A percentile compares a stretch with the other conserved stretches of the same genome.
phyloP scores from a whole-genome alignment of 306 rosid genomes.

The Rubus idaeus region DNA sequence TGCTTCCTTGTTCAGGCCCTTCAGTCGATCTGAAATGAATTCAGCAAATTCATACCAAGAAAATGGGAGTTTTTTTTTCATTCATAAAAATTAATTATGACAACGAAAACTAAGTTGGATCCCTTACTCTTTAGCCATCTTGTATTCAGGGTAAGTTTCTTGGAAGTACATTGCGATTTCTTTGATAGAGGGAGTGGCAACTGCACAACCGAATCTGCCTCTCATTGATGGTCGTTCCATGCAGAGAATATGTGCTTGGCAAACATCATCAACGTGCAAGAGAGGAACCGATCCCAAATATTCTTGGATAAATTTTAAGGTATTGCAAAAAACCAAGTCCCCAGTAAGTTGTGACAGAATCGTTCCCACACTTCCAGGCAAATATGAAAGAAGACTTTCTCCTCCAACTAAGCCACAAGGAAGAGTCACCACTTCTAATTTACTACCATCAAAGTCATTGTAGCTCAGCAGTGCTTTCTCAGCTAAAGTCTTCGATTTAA shows the following conservation, averaged over 20 bases:
- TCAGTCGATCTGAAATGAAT: conserved; percentile 17
- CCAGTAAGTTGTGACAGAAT: conserved; percentile 30
- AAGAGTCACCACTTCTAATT: conserved; percentile 48
- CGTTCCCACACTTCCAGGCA: neutral
- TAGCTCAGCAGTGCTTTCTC: conserved; percentile 42
- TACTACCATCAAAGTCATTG: conserved; percentile 12
- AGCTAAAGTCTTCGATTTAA: conserved; percentile 41
- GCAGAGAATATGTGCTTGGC: conserved; percentile 53
- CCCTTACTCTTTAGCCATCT: conserved; percentile 18
- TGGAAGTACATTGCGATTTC: conserved; percentile 20
- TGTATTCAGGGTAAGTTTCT: conserved; percentile 24
- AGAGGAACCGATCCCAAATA: conserved; percentile 34
- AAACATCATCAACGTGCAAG: conserved; percentile 47
- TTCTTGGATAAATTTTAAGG: conserved; percentile 29
- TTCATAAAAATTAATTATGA: neutral
- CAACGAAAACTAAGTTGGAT: neutral
- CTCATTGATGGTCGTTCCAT: conserved; percentile 36
- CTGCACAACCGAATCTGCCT: conserved; percentile 44
- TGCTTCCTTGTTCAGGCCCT: conserved; percentile 19
- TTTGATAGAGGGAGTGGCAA: conserved; percentile 11
- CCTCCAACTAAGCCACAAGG: conserved; percentile 53
- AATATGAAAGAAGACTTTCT: conserved; percentile 26
- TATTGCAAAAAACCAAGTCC: neutral
- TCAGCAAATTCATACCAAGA: neutral
- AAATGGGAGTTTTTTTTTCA: neutral